These are phyloP conservation scores for Abelmoschus esculentus DNA, from an alignment of 345 rosid genomes.

Conservation along the genomic window DNA sequence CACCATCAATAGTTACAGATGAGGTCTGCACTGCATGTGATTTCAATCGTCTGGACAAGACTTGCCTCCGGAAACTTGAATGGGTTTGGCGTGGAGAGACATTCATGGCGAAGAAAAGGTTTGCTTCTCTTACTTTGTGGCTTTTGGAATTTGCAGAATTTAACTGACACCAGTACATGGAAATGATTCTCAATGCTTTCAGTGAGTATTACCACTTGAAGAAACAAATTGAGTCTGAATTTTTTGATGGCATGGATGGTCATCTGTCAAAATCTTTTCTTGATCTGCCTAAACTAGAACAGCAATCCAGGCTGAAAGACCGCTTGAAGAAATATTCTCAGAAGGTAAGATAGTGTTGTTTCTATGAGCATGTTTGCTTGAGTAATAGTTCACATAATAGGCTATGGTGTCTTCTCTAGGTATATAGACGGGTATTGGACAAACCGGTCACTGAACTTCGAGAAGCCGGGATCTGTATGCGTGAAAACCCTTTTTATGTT, in stretches of 20 bases:
- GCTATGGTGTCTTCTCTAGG: slow-evolving; percentile 35
- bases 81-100: slow-evolving; percentile 99
- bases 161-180: slow-evolving; percentile 17
- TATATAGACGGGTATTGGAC: slow-evolving; percentile 73
- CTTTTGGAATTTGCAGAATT: slow-evolving; percentile 9
- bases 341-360: slow-evolving; percentile 42
- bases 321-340: slow-evolving; percentile 83
- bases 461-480: slow-evolving; percentile 99
- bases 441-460: slow-evolving; percentile 89
- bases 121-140: slow-evolving; percentile 2
- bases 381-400: slow-evolving; percentile 15
- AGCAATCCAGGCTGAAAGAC: slow-evolving; percentile 70
- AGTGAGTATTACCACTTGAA: slow-evolving; percentile 91
- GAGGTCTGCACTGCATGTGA: slow-evolving; percentile 95
- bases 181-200: slow-evolving; percentile 21
- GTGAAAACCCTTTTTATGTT: slow-evolving; percentile 87
- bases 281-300: slow-evolving; percentile 80
- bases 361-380: slow-evolving; percentile 14
- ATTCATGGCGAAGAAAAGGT: slow-evolving; percentile 87
- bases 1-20: slow-evolving; percentile 83
- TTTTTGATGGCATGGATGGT: slow-evolving; percentile 50
- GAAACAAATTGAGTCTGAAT: slow-evolving; percentile 91
- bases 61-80: slow-evolving; percentile 90
- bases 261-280: slow-evolving; percentile 68
- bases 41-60: slow-evolving; percentile 89